Conservation (phyloP, 176 grass and related monocot genomes). For the Chloris gayana region DNA sequence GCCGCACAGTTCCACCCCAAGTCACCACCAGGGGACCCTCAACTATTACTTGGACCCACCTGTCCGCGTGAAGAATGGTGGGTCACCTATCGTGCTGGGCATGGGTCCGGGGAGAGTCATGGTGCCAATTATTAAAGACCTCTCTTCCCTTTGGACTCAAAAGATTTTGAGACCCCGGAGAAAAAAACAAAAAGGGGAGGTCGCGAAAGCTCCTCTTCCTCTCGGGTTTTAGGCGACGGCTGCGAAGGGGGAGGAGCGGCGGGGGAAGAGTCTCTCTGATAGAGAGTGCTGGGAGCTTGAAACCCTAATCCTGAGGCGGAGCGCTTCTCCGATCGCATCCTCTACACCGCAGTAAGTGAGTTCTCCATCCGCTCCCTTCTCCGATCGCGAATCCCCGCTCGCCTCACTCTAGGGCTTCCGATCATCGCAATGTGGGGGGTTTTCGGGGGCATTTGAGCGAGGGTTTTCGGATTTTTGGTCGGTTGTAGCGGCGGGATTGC, state of each 20-base stretch:
- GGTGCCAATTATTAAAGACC: conserved; percentile 48
- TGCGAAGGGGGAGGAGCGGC: neutral
- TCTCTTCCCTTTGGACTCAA: conserved; percentile 1
- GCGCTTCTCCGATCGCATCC: conserved; percentile 13
- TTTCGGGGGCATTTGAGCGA: neutral
- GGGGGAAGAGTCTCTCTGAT: neutral
- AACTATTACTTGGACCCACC: neutral
- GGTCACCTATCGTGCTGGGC: neutral
- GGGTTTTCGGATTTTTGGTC: neutral
- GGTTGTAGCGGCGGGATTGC: neutral
- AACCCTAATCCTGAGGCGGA: conserved; percentile 28
- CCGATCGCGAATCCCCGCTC: conserved; percentile 19
- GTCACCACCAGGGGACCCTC: neutral
- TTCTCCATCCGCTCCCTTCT: conserved; percentile 18
- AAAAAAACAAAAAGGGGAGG: conserved; percentile 27
- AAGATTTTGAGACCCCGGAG: conserved; percentile 1
- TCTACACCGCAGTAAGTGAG: conserved; percentile 28
- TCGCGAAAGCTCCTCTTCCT: conserved; percentile 11
- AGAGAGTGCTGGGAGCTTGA: neutral
- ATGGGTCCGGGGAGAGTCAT: neutral
- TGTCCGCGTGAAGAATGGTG: neutral
- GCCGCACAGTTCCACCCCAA: neutral
- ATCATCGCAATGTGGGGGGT: conserved; percentile 34
- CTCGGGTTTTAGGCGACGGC: conserved; percentile 30
- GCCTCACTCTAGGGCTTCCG: conserved; percentile 35